These are phyloP conservation scores for Blastocystis sp. DNA, from an alignment of 352 stramenopile species.

Conservation along the genomic window DNA sequence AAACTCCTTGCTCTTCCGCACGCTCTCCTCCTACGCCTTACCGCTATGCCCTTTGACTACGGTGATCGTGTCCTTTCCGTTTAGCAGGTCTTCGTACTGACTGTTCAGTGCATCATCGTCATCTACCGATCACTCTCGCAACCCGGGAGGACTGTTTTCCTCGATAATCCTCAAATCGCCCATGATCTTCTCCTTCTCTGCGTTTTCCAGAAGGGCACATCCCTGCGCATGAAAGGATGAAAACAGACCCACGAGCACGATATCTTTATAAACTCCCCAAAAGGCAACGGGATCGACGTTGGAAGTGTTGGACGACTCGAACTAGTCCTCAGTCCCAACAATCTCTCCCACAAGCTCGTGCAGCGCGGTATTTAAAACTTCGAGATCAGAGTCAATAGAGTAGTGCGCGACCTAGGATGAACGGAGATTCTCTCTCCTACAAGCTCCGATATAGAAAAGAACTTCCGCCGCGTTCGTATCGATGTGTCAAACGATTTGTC, in stretches of 20 bases:
- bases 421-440: background rate
- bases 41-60: background rate
- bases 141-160: background rate
- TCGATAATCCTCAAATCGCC: background rate
- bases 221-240: background rate
- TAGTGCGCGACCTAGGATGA: background rate
- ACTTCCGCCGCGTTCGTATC: background rate
- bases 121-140: background rate
- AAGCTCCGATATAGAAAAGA: background rate
- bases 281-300: background rate
- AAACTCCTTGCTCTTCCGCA: background rate
- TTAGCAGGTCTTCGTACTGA: background rate
- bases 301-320: background rate
- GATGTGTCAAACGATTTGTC: background rate
- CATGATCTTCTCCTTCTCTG: background rate
- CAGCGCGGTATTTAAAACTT: background rate
- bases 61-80: background rate
- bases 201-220: background rate
- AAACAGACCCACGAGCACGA: background rate
- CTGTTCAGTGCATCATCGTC: background rate
- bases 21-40: background rate
- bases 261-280: background rate
- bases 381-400: background rate
- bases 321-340: background rate
- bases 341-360: background rate